Evolutionary conservation across 2,329 filamentous ascomycete species (phyloP).

Genomic region (Ceratocystis cubensis): DNA sequence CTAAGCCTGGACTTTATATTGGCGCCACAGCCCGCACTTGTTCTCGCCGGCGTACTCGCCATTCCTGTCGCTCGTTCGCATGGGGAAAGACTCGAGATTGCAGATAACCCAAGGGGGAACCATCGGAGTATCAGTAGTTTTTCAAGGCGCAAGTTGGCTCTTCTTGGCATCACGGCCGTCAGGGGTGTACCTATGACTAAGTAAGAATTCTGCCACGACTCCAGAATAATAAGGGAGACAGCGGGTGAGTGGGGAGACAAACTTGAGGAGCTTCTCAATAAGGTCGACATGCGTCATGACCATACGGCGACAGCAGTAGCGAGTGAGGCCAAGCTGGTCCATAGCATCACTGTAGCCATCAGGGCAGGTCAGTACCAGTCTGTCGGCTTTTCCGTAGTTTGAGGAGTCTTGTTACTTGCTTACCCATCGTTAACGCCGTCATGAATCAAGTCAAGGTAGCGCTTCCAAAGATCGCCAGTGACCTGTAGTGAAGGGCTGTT

Average conservation of each 20-base stretch:
- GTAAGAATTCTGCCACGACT: conserved; percentile 11
- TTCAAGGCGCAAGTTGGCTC: conserved; percentile 31
- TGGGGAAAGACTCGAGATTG: not conserved
- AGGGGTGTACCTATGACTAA: conserved; percentile 41
- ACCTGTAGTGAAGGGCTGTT: conserved; percentile 48
- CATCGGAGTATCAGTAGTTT: too few relatives aligned
- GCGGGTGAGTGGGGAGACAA: conserved; percentile 24
- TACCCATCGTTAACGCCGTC: conserved; percentile 64
- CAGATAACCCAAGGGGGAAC: not conserved
- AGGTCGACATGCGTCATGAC: conserved; percentile 98
- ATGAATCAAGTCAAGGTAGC: conserved; percentile 79
- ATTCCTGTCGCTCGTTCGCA: not conserved
- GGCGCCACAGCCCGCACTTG: not conserved
- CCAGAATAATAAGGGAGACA: not conserved
- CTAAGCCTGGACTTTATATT: too few relatives aligned
- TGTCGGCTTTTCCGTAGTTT: not conserved
- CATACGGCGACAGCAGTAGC: conserved; percentile 98
- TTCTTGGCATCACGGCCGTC: conserved; percentile 53
- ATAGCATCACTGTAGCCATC: conserved; percentile 67
- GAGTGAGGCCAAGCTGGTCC: conserved; percentile 82
- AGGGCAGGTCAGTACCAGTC: conserved; percentile 22
- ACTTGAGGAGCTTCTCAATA: conserved; percentile 96
- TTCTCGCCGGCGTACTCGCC: not conserved
- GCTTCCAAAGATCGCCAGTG: conserved; percentile 93
- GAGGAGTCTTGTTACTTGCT: conserved; percentile 24